Evolutionary conservation across 192 early-diverging fungal genomes (phyloP).

Genomic region (Linnemannia elongata): DNA sequence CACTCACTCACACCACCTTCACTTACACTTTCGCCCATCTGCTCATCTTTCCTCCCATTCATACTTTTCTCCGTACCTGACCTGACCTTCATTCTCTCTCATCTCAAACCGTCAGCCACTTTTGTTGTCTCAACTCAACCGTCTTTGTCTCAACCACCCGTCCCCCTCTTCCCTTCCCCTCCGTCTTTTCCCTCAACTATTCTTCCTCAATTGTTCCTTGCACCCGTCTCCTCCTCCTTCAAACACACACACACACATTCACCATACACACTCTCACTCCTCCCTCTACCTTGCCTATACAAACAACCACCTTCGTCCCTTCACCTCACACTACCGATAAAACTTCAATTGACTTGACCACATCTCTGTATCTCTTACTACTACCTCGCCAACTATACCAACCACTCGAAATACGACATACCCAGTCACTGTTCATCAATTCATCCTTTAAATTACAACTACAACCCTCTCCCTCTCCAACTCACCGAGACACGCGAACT

Average conservation of each 20-base stretch:
- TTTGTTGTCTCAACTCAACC: not conserved
- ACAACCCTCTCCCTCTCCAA: not conserved
- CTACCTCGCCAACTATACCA: not conserved
- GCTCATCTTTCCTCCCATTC: not conserved
- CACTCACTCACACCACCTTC: not conserved
- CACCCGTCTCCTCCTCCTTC: not conserved
- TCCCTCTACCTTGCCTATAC: not conserved
- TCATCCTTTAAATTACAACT: no score
- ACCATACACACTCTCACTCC: not conserved
- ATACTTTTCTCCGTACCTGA: not conserved
- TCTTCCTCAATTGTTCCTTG: not conserved
- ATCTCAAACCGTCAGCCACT: conserved; percentile 7
- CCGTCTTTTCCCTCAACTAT: not conserved
- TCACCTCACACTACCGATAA: not conserved
- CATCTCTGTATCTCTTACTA: not conserved
- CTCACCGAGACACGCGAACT: not conserved
- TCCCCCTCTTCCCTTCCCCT: not conserved
- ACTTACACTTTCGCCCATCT: not conserved
- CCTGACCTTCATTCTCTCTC: not conserved
- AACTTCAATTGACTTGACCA: not conserved
- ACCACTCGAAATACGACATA: no score
- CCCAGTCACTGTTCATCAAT: no score
- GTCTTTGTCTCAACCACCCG: not conserved
- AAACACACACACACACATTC: not conserved
- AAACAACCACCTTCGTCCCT: not conserved